A percentile compares a stretch with the other conserved stretches of the same genome.
These are phyloP conservation scores for Fusarium austroafricanum DNA, from an alignment of 2,329 filamentous ascomycete genomes.

Conservation along the genomic window DNA sequence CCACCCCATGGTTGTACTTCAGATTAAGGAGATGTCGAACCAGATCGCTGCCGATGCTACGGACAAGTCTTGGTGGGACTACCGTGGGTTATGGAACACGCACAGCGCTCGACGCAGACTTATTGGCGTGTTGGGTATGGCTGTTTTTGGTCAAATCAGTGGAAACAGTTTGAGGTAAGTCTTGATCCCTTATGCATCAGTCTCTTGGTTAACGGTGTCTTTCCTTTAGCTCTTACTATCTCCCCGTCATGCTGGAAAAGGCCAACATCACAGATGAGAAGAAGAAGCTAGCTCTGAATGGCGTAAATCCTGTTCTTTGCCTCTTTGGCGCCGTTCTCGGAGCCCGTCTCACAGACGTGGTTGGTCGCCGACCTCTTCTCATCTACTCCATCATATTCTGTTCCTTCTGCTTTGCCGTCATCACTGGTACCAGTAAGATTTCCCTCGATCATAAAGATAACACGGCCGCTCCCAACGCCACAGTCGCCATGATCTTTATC, in stretches of 20 bases:
- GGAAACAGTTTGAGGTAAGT: slow-evolving; percentile 57
- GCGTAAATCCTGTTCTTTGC: slow-evolving; percentile 65
- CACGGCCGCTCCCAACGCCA: slow-evolving; percentile 55
- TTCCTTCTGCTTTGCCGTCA: slow-evolving; percentile 60
- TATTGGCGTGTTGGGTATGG: slow-evolving; percentile 62
- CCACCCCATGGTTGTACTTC: slow-evolving; percentile 63
- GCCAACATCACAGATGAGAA: slow-evolving; percentile 63
- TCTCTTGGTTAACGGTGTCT: neutral
- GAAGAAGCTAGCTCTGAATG: slow-evolving; percentile 62
- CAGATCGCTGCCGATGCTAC: slow-evolving; percentile 61
- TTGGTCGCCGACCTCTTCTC: slow-evolving; percentile 68
- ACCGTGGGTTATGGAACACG: slow-evolving; percentile 63
- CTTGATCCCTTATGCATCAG: rapidly evolving
- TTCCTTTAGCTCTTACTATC: slow-evolving; percentile 61
- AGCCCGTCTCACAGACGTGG: slow-evolving; percentile 65
- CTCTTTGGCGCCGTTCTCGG: slow-evolving; percentile 64
- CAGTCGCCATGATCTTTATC: slow-evolving; percentile 62
- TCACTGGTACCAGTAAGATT: slow-evolving; percentile 61
- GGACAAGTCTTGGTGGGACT: slow-evolving; percentile 68
- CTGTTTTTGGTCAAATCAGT: slow-evolving; percentile 64
- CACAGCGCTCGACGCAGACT: slow-evolving; percentile 61
- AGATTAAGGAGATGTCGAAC: slow-evolving; percentile 62
- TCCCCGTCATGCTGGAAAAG: slow-evolving; percentile 62
- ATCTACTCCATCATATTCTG: slow-evolving; percentile 60
- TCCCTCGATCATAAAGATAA: slow-evolving; percentile 51